Conservation (phyloP, 306 rosid species). For the Castanea crenata region DNA sequence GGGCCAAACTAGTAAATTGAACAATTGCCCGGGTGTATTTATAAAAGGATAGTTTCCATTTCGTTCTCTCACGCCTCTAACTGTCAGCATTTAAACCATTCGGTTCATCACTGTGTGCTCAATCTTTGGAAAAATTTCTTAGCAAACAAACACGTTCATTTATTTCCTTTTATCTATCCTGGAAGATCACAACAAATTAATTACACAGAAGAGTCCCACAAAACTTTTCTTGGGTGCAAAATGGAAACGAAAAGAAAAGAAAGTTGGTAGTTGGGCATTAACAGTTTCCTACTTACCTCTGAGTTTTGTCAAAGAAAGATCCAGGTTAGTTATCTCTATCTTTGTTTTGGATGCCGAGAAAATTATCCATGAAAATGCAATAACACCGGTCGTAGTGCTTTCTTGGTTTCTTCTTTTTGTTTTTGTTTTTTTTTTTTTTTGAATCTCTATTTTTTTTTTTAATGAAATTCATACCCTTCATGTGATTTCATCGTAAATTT, state of each 20-base stretch:
- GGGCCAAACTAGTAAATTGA: no score
- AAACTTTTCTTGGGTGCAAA: no score
- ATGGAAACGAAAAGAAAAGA: neutral
- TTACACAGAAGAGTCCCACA: no score
- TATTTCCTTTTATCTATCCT: neutral
- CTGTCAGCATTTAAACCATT: neutral
- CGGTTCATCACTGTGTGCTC: neutral
- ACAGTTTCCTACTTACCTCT: no score
- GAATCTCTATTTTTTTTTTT: no score
- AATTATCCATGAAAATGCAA: neutral
- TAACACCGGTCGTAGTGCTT: neutral
- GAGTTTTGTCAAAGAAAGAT: neutral
- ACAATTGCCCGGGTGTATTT: no score
- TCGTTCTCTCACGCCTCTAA: neutral
- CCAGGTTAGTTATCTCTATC: neutral
- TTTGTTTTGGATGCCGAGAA: constrained; percentile 8
- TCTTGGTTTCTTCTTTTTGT: no score
- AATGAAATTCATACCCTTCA: no score
- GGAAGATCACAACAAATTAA: neutral
- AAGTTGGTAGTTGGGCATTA: neutral
- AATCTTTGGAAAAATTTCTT: neutral
- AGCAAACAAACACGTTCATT: neutral
- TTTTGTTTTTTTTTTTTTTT: no score
- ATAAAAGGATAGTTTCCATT: neutral
- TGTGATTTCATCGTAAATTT: neutral